Percentiles rank a stretch among this genome's conserved stretches.
These are phyloP conservation scores for Penicillium corylophilum DNA, from an alignment of 2,329 filamentous ascomycete genomes.

Conservation along the genomic window DNA sequence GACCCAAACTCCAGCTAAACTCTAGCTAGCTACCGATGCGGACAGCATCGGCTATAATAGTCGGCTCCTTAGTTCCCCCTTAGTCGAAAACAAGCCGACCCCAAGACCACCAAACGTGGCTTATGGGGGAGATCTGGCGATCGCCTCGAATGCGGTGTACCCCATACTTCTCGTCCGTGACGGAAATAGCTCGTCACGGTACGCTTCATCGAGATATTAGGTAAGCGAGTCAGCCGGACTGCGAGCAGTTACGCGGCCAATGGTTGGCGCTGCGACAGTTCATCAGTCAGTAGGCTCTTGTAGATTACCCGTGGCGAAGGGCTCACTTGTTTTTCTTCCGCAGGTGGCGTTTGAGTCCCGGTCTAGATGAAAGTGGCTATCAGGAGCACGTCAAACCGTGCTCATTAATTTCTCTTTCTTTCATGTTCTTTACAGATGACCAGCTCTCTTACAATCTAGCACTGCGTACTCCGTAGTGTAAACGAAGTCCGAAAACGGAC, in stretches of 20 bases:
- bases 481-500: slow-evolving; percentile 26
- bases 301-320: slow-evolving; percentile 2
- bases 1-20: not conserved
- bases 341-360: not conserved
- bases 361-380: not conserved
- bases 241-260: slow-evolving; percentile 18
- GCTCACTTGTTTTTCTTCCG: not conserved
- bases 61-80: not conserved
- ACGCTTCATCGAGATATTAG: not conserved
- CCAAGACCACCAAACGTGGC: slow-evolving; percentile 12
- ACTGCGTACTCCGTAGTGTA: not conserved
- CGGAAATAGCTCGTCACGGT: slow-evolving; percentile 31
- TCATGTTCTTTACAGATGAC: slow-evolving; percentile 14
- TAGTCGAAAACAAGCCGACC: not conserved
- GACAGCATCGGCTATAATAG: not conserved
- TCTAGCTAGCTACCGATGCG: not conserved
- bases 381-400: not conserved
- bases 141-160: slow-evolving; percentile 11
- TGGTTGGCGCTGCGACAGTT: slow-evolving; percentile 20
- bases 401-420: not conserved
- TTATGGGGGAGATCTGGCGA: slow-evolving; percentile 6
- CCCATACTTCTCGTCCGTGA: slow-evolving; percentile 23
- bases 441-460: slow-evolving; percentile 1
- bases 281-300: slow-evolving; percentile 23
- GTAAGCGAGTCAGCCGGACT: slow-evolving; percentile 31